Base-by-base conservation (phyloP, 257 asterid species). In the Rehmannia glutinosa region DNA sequence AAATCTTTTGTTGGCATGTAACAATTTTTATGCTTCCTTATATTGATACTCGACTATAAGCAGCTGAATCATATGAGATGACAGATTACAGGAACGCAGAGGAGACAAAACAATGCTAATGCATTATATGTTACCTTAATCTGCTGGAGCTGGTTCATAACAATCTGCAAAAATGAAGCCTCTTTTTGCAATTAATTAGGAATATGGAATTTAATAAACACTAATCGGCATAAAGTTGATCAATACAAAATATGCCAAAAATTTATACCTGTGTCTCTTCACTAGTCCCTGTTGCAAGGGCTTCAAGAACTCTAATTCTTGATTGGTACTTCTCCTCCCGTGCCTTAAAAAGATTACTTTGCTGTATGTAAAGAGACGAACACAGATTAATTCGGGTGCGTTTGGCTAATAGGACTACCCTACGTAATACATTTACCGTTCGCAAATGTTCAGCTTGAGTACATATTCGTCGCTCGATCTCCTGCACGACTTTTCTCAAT, bases 301-400 rank as follows among this genome's bases (percentile, higher is more conserved):
- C 89, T 80, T 93, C 99, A 36, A 93, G 96, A 43, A 93, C 95
- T 81, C 85, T 71, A 64, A 93, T 86, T 81, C 98, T 82, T 2
- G 96, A 88, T 72, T 90, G 92, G 78, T 90, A 93, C 86, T 93
- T 93, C 77, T 90, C 96, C 78, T 93, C 97, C 1, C 99, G 96
- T 10, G 96, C 79, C 78, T 85, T 90, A 75, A 86, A 88, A 73
- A 88, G 80, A 76, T 82, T 86, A 75, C 74, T 90, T 93, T 93
- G 99, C 98, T 93, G 85, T 79, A 75, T 16, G 33, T 24, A 59
- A 49, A 46, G 6, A 56, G 12, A 43, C 5, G 46, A 66, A 70
- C 24, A 63, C 16, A 47, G 5, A 73, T 54, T 33, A 30, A 32
- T 32, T 32, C 8, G 5, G 42, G 25, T 25, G 8, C n/a, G 38